Conservation (phyloP, 495 filamentous ascomycete genomes). For the Aspergillus nidulans region DNA sequence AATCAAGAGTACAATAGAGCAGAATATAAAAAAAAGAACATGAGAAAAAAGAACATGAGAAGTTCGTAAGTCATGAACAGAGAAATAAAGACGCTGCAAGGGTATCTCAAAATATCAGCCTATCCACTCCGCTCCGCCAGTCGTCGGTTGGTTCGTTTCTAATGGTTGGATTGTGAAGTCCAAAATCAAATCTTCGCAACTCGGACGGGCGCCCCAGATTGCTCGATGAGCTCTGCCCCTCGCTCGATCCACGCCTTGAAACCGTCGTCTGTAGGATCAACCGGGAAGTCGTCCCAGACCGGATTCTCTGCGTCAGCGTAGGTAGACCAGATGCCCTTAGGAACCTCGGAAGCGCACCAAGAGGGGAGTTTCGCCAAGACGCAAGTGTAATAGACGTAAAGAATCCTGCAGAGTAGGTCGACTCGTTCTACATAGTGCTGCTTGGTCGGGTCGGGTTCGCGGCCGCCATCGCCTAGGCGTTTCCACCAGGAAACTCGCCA, state of each 20-base stretch:
- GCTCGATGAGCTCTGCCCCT: slow-evolving; percentile 40
- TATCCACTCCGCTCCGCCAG: slow-evolving; percentile 22
- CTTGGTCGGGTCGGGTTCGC: slow-evolving; percentile 37
- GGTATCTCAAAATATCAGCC: slow-evolving; percentile 36
- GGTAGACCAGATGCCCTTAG: slow-evolving; percentile 42
- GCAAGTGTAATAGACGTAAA: slow-evolving; percentile 50
- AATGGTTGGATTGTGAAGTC: neutral
- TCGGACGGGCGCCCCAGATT: slow-evolving; percentile 37
- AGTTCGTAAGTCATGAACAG: slow-evolving; percentile 13
- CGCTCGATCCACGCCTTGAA: slow-evolving; percentile 41
- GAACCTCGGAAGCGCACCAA: slow-evolving; percentile 35
- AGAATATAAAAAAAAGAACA: slow-evolving; percentile 10
- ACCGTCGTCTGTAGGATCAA: slow-evolving; percentile 38
- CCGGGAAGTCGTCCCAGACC: slow-evolving; percentile 44
- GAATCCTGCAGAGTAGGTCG: slow-evolving; percentile 43
- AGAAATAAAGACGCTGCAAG: slow-evolving; percentile 22
- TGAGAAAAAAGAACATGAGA: slow-evolving; percentile 13
- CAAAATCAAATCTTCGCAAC: slow-evolving; percentile 25
- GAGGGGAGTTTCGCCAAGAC: slow-evolving; percentile 45
- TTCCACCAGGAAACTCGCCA: slow-evolving; percentile 52
- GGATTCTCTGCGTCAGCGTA: slow-evolving; percentile 44
- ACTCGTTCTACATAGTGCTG: slow-evolving; percentile 46
- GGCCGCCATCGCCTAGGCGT: slow-evolving; percentile 41
- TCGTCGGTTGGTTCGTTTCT: neutral
- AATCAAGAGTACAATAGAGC: slow-evolving; percentile 4